Evolutionary conservation across 1,139 yeast species (phyloP).

Genomic region (Wickerhamomyces sp.): DNA sequence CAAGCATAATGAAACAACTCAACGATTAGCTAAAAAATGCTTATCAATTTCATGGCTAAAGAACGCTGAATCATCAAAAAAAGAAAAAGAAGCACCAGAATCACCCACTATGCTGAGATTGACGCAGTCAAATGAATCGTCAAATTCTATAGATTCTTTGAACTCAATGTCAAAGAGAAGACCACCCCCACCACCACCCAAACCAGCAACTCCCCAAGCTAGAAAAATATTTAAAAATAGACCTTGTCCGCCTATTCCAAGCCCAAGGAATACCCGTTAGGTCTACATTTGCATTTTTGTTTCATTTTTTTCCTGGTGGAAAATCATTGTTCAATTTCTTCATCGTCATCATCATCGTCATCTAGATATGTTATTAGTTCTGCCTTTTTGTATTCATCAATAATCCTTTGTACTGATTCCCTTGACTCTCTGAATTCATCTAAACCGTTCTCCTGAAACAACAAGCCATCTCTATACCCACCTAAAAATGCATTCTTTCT

Average conservation of each 20-base stretch:
- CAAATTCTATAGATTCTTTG: constrained; percentile 31
- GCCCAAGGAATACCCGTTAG: constrained; percentile 5
- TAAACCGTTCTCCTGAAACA: constrained; percentile 54
- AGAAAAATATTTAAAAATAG: constrained; percentile 15
- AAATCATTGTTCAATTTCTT: constrained; percentile 5
- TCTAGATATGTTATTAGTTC: constrained; percentile 48
- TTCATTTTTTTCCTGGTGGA: no score
- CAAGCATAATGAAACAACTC: constrained; percentile 38
- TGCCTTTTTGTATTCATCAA: constrained; percentile 68
- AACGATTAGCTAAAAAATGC: constrained; percentile 60
- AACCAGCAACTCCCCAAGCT: constrained; percentile 29
- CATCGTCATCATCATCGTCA: constrained; percentile 31
- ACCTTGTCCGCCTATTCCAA: constrained; percentile 5
- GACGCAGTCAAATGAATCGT: constrained; percentile 17
- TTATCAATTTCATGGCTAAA: constrained; percentile 54
- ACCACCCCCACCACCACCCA: constrained; percentile 24
- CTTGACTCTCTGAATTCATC: constrained; percentile 79
- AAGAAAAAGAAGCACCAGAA: constrained; percentile 10
- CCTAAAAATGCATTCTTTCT: constrained; percentile 82
- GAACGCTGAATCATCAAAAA: constrained; percentile 9
- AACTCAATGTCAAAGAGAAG: constrained; percentile 30
- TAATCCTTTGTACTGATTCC: constrained; percentile 62
- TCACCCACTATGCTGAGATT: constrained; percentile 7
- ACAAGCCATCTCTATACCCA: constrained; percentile 54
- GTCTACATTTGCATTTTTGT: no score